Base-by-base conservation (phyloP, 805 yeast genomes). In the Cyberlindnera subsufficiens region DNA sequence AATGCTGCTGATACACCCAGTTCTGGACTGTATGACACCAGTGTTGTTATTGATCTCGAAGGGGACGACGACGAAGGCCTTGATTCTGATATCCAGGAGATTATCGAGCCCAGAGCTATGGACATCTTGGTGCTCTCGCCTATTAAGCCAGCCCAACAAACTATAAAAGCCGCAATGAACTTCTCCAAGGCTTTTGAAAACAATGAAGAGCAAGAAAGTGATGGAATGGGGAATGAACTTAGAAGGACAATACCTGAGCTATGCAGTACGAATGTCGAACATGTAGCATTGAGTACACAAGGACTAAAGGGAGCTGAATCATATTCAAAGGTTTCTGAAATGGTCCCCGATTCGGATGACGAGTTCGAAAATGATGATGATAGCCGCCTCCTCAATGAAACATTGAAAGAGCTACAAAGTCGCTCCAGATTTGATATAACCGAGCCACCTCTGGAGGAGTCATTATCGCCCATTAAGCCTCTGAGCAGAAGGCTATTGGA, bases 171-270 rank as follows among this genome's bases (percentile, higher is more conserved):
- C 6, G 27, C 11, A 13, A 20, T 42, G 17, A 18, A 25, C 14
- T 47, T 47, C 29, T 40, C 49, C 15, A 36, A 18, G 14, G 42
- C 46, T 4, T 42, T 43, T 42, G 50, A 44, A 20, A 50, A 46
- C 19, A 46, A 46, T 20, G 34, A 29, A 17, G 46, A 33, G 11
- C 34, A 35, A 20, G 32, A 15, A 2, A 16, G 13, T 17, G 6
- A 32, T n/a, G 17, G 19, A 15, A 15, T 19, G 22, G 22, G 5
- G 22, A 8, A 20, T 20, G 27, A 3, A 11, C 13, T 22, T 22
- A 9, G 27, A 5, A 9, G 10, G 27, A 3, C 2, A 6, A 22
- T 22, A 22, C 27, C 27, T 22, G 6, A 9, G 10, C 27, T 22
- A 11, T 22, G 27, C 27, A 22, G 27, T 6, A 22, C 27, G 10